Base-by-base conservation (phyloP, 2,329 filamentous ascomycete species). In the Talaromyces islandicus region DNA sequence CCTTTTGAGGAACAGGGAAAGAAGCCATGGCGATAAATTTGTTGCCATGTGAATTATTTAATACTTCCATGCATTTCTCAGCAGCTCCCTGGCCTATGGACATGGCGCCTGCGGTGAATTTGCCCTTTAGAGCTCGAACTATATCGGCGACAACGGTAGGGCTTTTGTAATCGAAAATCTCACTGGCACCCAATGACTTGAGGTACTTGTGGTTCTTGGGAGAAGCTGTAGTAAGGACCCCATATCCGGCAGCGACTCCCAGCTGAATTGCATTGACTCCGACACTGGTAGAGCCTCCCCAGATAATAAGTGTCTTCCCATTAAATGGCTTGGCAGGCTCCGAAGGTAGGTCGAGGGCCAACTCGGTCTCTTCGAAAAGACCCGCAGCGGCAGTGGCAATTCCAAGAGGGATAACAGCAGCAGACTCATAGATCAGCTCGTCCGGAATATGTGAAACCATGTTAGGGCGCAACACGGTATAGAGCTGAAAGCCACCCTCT, bases 191-290 rank as follows among this genome's bases (percentile, higher is more conserved):
- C 9, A 59, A 53, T 14, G 38, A 17, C 25, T 56, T 56, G 11
- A 86, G 75, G 30, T 70, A 69, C 30, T 80, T 65, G 0, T 79
- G 78, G 67, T 86, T 86, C 7, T 76, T 75, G 12, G 80, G 77
- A 0, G 78, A 80, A 0, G 78, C 82, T 0, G 81, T 84, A 0
- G 83, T 86, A 38, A 87, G 80, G 1, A 84, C 78, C 1, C 58
- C 74, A 2, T 79, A 77, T 0, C 80, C 81, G 1, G 70, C 71
- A 0, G 78, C 77, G 60, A 71, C 66, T 69, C 82, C 77, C 0
- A 82, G 62, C 1, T 79, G 81, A 62, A 82, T 81, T 17, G 83
- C 76, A 41, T 74, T 78, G 3, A 85, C 82, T 46, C 82, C 82
- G 12, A 82, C 82, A 0, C 80, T 84, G 3, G 69, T 68, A 7